Conservation (phyloP, 1,284 basidiomycete species). For the Sanguinoderma infundibulare region DNA sequence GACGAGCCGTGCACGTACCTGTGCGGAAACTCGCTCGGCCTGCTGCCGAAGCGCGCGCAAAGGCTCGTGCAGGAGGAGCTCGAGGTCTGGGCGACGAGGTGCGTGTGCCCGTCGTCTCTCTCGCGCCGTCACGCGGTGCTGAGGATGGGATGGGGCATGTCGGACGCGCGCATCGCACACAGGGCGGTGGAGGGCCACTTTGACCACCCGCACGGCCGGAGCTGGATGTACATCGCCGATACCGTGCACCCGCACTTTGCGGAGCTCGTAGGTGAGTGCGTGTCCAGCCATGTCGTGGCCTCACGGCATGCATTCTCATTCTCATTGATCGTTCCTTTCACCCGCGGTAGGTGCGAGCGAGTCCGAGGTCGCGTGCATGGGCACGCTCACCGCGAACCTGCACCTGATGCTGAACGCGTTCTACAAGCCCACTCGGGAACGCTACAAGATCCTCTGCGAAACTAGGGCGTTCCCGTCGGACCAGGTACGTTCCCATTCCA, state of each 20-base stretch:
- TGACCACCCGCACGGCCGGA: conserved; percentile 80
- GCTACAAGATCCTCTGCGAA: conserved; percentile 97
- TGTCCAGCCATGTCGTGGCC: not conserved
- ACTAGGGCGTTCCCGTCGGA: conserved; percentile 95
- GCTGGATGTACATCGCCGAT: conserved; percentile 86
- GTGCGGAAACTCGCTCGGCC: conserved; percentile 95
- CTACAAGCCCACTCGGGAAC: conserved; percentile 83
- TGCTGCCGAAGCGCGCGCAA: conserved; percentile 77
- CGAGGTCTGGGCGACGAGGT: conserved; percentile 86
- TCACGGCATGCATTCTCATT: not conserved
- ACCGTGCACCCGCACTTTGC: conserved; percentile 79
- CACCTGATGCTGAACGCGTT: conserved; percentile 95
- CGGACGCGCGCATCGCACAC: no score
- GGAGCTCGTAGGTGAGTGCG: conserved; percentile 76
- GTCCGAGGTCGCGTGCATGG: conserved; percentile 92
- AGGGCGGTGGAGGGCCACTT: conserved; percentile 95
- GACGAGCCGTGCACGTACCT: conserved; percentile 80
- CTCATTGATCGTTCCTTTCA: not conserved
- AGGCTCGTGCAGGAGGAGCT: conserved; percentile 85
- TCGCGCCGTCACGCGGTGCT: conserved; percentile 9
- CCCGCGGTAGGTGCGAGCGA: conserved; percentile 72
- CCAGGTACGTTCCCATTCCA: conserved; percentile 48
- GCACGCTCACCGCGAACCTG: conserved; percentile 92
- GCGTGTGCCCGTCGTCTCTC: conserved; percentile 30
- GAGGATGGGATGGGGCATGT: not conserved